Evolutionary conservation across 163 green algal species (phyloP).

Genomic region (Chlamydomonas reinhardtii): DNA sequence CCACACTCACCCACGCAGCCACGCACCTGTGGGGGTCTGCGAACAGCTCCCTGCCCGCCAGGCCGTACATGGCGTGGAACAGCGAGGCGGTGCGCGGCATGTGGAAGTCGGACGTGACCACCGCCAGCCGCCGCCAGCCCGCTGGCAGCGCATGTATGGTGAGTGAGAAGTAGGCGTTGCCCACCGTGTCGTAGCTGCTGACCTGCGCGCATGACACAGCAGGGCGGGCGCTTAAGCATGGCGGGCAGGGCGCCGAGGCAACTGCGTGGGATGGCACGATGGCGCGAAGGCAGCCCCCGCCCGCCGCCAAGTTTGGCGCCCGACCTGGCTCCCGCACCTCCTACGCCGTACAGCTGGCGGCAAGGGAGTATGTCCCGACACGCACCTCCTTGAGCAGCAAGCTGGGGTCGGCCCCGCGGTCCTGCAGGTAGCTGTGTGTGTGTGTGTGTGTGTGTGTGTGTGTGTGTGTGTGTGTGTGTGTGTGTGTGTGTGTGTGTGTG

Average conservation of each 20-base stretch:
- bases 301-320: too few species aligned
- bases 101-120: constrained; percentile 89
- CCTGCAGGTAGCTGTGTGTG: constrained; percentile 65
- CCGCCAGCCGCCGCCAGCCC: constrained; percentile 68
- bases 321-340: too few species aligned
- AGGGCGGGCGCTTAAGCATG: too few species aligned
- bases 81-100: constrained; percentile 80
- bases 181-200: constrained; percentile 88
- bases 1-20: neutral
- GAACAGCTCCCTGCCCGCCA: constrained; percentile 58
- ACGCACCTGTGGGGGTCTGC: constrained; percentile 42
- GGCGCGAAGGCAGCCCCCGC: too few species aligned
- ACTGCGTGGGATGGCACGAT: too few species aligned
- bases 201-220: too few species aligned
- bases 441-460: too few species aligned
- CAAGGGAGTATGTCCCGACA: too few species aligned
- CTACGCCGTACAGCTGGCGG: too few species aligned
- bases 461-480: too few species aligned
- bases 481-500: too few species aligned
- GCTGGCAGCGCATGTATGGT: constrained; percentile 82
- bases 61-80: constrained; percentile 72
- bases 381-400: constrained; percentile 53
- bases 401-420: neutral
- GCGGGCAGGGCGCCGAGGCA: too few species aligned
- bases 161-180: constrained; percentile 87